Base-by-base conservation (phyloP, 2,329 filamentous ascomycete species). In the Ascochyta pisi region DNA sequence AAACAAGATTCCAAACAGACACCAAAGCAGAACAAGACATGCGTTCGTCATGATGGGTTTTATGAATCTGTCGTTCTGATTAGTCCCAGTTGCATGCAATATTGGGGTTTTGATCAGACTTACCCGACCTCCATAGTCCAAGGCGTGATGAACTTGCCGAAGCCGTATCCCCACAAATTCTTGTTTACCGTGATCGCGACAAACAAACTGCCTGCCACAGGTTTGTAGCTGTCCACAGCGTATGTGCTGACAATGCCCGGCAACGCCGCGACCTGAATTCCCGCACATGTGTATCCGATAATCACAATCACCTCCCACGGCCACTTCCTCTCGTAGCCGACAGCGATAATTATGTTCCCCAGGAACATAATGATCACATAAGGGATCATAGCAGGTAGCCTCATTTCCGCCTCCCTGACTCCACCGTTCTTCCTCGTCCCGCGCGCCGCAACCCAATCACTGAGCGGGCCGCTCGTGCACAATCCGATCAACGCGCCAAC, bases 221-320 rank as follows among this genome's bases (percentile, higher is more conserved):
- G 84, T 73, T 88, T 88, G 71, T 89, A 88, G 52, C 80, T 83
- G 68, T 89, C 86, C 15, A 88, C 81, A 0, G 84, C 83, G 64
- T 88, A 88, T 2, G 77, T 85, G 31, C 78, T 83, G 4, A 77
- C 79, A 53, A 89, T 88, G 12, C 81, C 81, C 0, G 86, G 86
- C 12, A 89, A 71, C 0, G 84, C 84, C 2, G 84, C 81, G 15
- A 87, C 84, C 66, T 86, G 83, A 39, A 87, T 83, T 69, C 79
- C 84, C 0, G 82, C 80, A 54, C 78, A 82, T 6, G 81, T 80
- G 65, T 82, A 87, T 6, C 84, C 85, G 48, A 87, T 76, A 16
- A 87, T 78, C 5, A 87, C 82, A 54, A 87, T 79, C 48, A 80
- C 80, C 65, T 78, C 76, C 82, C 82, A 86, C 19, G 79, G 75